Conservation (phyloP, 495 filamentous ascomycete genomes). For the Penicillium alfredii region DNA sequence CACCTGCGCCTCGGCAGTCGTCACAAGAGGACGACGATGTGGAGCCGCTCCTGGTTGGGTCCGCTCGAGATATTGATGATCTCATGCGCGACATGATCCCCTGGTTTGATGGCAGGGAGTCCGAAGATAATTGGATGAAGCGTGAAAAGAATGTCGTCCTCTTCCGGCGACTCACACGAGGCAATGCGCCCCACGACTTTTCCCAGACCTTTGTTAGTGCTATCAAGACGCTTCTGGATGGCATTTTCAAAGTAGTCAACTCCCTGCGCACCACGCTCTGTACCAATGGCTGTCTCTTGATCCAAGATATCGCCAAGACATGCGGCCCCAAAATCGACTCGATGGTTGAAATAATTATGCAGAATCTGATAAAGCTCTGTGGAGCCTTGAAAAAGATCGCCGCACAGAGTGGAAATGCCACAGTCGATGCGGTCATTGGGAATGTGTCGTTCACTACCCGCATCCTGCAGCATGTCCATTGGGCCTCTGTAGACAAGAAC, state of each 20-base stretch:
- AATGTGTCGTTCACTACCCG: slow-evolving; percentile 72
- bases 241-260: slow-evolving; percentile 79
- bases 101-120: slow-evolving; percentile 83
- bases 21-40: slow-evolving; percentile 51
- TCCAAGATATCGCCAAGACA: slow-evolving; percentile 77
- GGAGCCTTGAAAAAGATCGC: slow-evolving; percentile 85
- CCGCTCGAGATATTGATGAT: slow-evolving; percentile 77
- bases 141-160: slow-evolving; percentile 74
- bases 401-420: slow-evolving; percentile 68
- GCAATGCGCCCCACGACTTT: slow-evolving; percentile 79
- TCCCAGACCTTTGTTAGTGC: slow-evolving; percentile 58
- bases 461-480: slow-evolving; percentile 74
- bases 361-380: slow-evolving; percentile 82
- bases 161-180: slow-evolving; percentile 69
- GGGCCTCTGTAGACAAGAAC: slow-evolving; percentile 86
- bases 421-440: slow-evolving; percentile 68
- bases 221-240: slow-evolving; percentile 73
- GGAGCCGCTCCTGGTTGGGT: slow-evolving; percentile 75
- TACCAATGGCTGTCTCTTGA: slow-evolving; percentile 72
- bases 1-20: slow-evolving; percentile 4
- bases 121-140: slow-evolving; percentile 82
- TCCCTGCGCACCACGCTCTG: slow-evolving; percentile 87
- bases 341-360: slow-evolving; percentile 86
- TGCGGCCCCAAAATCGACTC: slow-evolving; percentile 75
- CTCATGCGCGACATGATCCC: slow-evolving; percentile 71